Base-by-base conservation (phyloP, 78 protist species). In the Acrasis kona region DNA sequence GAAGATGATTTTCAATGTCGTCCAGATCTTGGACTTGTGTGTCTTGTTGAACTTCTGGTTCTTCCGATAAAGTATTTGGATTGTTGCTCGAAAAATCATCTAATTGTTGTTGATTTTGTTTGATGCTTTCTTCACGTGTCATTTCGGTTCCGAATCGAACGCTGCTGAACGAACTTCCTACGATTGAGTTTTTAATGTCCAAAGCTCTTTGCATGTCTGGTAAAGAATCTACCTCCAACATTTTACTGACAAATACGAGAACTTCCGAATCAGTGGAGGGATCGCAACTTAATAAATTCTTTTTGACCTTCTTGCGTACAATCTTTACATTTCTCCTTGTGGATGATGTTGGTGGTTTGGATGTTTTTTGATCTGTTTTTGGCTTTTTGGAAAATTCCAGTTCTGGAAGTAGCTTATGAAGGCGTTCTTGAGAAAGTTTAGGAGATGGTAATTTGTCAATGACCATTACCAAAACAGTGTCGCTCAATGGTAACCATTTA, bases 401-500 rank as follows among this genome's bases (percentile, higher is more conserved):
- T 1, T 90, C 80, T 34, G 89, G 83, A 41, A 74, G 74, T 5
- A 91, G 42, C 5, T 9, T 2, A 0, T 76, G 69, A 41, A 91
- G 66, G 39, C 94, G 74, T 28, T 65, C 34, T 66, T 93, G 95
- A n/a, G 94, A 87, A 12, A 74, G 88, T 5, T 66, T 50, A 5
- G 96, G 94, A 36, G 86, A 35, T 10, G 96, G 96, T 57, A 93
- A 35, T 1, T 67, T 67, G 29, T 40, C 37, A 3, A 70, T 41
- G 31, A 85, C 88, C 79, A 78, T 50, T 12, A 66, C 65, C 28
- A 94, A 38, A 1, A 94, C 82, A 0, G 86, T 64, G 8, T 5
- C 78, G 8, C 91, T 72, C 9, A 93, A 73, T 10, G 98, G 98
- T 12, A 93, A 81, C 97, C 97, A 95, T 10, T 40, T 39, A 10